Evolutionary conservation across 345 rosid genomes (phyloP).

Genomic region (Lepidium aucheri): DNA sequence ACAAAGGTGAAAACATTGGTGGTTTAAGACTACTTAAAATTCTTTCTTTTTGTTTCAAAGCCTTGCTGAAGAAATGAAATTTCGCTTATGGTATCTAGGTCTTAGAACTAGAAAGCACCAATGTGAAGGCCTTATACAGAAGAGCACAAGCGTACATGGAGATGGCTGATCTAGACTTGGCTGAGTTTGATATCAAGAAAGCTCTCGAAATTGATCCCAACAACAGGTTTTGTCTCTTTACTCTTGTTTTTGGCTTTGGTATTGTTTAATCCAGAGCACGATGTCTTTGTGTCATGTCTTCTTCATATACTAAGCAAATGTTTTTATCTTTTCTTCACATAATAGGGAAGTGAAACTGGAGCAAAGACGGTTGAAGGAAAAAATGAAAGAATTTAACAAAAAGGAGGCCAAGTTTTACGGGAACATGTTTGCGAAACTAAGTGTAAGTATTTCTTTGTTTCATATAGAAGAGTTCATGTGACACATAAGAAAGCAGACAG

Average conservation of each 20-base stretch:
- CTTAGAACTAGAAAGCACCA: constrained; percentile 51
- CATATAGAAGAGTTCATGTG: too few species aligned
- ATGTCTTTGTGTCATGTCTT: background rate
- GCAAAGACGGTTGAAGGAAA: constrained; percentile 67
- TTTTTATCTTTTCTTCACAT: background rate
- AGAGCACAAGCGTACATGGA: constrained; percentile 75
- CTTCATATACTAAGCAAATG: background rate
- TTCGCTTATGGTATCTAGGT: constrained; percentile 33
- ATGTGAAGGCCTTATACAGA: constrained; percentile 74
- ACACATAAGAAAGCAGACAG: too few species aligned
- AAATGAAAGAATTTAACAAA: constrained; percentile 69
- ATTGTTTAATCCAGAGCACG: background rate
- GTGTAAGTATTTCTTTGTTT: constrained; percentile 30
- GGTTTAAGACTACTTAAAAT: background rate
- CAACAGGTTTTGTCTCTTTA: constrained; percentile 39
- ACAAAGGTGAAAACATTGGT: constrained; percentile 41
- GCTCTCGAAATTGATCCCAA: constrained; percentile 83
- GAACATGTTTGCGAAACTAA: constrained; percentile 75
- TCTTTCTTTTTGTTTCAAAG: background rate
- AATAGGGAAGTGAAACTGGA: constrained; percentile 84
- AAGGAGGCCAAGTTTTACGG: constrained; percentile 84
- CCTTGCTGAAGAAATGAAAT: background rate
- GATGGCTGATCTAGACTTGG: constrained; percentile 65
- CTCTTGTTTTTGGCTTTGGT: background rate
- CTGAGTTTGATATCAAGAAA: constrained; percentile 68